Conservation (phyloP, 2,329 filamentous ascomycete genomes). For the Phaeosphaeria sp. region DNA sequence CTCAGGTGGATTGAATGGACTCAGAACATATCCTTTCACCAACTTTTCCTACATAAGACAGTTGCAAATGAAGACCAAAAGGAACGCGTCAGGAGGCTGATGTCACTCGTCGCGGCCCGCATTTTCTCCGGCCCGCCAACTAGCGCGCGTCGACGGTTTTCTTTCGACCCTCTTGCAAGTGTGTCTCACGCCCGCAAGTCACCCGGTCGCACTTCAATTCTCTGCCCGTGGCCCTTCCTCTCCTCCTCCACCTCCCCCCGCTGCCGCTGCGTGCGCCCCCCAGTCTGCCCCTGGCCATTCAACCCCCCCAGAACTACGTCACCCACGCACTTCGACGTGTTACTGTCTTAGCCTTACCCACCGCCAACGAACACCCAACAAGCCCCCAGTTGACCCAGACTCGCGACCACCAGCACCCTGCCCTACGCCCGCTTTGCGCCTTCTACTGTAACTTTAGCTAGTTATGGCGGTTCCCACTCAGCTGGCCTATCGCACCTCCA, state of each 20-base stretch:
- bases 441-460: constrained; percentile 82
- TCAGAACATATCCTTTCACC: no score
- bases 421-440: constrained; percentile 31
- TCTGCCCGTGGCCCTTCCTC: constrained; percentile 22
- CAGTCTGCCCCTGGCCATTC: constrained; percentile 34
- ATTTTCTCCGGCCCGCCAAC: constrained; percentile 24
- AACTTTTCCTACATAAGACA: background rate
- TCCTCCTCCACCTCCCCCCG: constrained; percentile 21
- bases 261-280: constrained; percentile 41
- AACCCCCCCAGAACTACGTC: constrained; percentile 36
- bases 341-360: constrained; percentile 37
- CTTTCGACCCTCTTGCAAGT: constrained; percentile 17
- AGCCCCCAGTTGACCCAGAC: constrained; percentile 33
- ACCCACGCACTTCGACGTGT: constrained; percentile 35
- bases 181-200: constrained; percentile 20
- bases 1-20: no score
- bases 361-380: constrained; percentile 33
- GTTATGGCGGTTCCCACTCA: constrained; percentile 93
- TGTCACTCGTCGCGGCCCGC: constrained; percentile 17
- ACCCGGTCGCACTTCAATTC: constrained; percentile 33
- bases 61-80: background rate
- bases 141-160: constrained; percentile 32
- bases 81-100: background rate
- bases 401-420: constrained; percentile 43
- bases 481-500: constrained; percentile 96